Evolutionary conservation across 2,329 filamentous ascomycete genomes (phyloP).

Genomic region (Thielaviopsis punctulata): DNA sequence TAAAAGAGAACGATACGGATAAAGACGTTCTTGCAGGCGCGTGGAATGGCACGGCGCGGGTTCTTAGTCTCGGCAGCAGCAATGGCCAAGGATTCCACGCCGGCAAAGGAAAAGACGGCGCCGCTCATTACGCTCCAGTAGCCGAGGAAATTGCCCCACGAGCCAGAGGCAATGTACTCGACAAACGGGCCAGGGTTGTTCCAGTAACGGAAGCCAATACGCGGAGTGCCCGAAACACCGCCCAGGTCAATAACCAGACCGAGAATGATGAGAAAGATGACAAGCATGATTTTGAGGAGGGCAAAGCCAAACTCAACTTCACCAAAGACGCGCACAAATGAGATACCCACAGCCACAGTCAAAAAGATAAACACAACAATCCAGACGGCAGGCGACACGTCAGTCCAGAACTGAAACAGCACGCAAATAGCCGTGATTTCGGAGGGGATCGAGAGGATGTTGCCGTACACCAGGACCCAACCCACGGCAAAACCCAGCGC

Average conservation of each 20-base stretch:
- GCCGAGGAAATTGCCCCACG: constrained; percentile 48
- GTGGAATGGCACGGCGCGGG: constrained; percentile 33
- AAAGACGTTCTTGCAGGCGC: constrained; percentile 39
- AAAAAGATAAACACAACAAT: constrained; percentile 27
- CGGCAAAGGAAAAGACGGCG: constrained; percentile 52
- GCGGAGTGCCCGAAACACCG: constrained; percentile 38
- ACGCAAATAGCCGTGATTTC: constrained; percentile 48
- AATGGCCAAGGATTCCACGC: constrained; percentile 45
- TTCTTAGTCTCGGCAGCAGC: constrained; percentile 42
- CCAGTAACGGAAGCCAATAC: constrained; percentile 55
- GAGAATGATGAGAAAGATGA: constrained; percentile 44
- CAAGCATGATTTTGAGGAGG: constrained; percentile 39
- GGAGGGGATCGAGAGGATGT: constrained; percentile 34
- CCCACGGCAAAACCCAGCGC: constrained; percentile 38
- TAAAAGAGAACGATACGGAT: constrained; percentile 41
- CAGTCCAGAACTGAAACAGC: constrained; percentile 46
- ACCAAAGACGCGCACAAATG: constrained; percentile 33
- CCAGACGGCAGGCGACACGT: constrained; percentile 34
- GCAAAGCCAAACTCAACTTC: constrained; percentile 38
- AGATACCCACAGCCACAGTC: constrained; percentile 28
- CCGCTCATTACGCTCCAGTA: constrained; percentile 45
- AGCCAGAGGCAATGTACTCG: constrained; percentile 40
- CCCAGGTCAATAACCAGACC: constrained; percentile 46
- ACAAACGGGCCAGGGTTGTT: constrained; percentile 49
- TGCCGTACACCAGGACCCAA: constrained; percentile 39